These are phyloP conservation scores for Craterostigma plantagineum DNA, from an alignment of 257 asterid genomes.

Conservation along the genomic window DNA sequence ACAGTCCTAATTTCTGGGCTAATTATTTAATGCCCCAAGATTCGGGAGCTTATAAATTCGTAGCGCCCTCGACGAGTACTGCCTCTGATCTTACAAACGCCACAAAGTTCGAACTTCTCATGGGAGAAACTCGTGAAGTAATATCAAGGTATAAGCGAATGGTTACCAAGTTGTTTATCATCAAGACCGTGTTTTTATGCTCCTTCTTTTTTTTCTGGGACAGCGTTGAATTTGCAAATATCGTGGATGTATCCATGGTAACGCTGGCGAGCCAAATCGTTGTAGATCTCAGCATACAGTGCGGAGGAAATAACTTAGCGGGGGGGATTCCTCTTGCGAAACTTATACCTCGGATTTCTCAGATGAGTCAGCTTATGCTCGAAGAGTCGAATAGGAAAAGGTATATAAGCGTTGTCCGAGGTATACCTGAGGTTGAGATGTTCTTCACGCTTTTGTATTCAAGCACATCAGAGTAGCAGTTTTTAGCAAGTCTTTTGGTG, in stretches of 20 bases:
- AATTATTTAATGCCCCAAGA: conserved; percentile 73
- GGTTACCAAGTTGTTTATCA: too few relatives aligned
- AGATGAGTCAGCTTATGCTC: conserved; percentile 34
- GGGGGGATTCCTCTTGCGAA: conserved; percentile 70
- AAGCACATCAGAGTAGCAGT: conserved; percentile 31
- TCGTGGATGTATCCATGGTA: conserved; percentile 45
- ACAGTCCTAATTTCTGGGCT: conserved; percentile 66
- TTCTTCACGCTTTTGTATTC: conserved; percentile 85
- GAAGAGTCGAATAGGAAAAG: conserved; percentile 45
- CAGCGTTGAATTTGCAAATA: conserved; percentile 61
- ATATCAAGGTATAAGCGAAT: conserved; percentile 86
- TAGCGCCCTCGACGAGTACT: conserved; percentile 23
- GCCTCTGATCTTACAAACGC: conserved; percentile 22
- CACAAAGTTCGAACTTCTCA: conserved; percentile 59
- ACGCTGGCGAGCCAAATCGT: conserved; percentile 28
- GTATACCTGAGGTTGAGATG: conserved; percentile 51
- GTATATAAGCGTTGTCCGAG: conserved; percentile 33
- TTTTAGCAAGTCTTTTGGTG: not conserved
- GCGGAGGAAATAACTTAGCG: conserved; percentile 24
- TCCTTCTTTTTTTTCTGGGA: not conserved
- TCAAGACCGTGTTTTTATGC: conserved; percentile 1
- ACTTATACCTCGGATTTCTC: conserved; percentile 61
- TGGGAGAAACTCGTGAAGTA: conserved; percentile 66
- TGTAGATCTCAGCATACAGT: conserved; percentile 37
- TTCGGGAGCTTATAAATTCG: conserved; percentile 24